A percentile compares a stretch with the other conserved stretches of the same genome.
These are phyloP conservation scores for Nannochloris sp. DNA, from an alignment of 139 green algal species.

Conservation along the genomic window DNA sequence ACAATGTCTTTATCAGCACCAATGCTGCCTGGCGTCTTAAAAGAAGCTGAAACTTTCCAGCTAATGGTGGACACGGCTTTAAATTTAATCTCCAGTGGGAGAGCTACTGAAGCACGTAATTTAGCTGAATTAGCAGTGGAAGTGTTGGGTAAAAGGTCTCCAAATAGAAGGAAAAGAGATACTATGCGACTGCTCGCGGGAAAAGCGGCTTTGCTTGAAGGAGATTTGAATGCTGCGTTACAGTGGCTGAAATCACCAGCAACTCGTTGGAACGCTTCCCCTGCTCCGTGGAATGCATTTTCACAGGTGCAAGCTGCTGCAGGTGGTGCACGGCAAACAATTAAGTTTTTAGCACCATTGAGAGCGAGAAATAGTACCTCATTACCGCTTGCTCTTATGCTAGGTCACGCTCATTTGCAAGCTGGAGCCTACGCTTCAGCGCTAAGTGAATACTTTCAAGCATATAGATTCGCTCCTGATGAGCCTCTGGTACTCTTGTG, in stretches of 20 bases:
- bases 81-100: not conserved
- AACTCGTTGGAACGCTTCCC: slow-evolving; percentile 31
- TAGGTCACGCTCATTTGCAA: slow-evolving; percentile 45
- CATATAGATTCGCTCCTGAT: slow-evolving; percentile 31
- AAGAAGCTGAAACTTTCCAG: not conserved
- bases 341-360: slow-evolving; percentile 29
- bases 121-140: not conserved
- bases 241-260: slow-evolving; percentile 9
- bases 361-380: slow-evolving; percentile 28
- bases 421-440: slow-evolving; percentile 30
- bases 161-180: slow-evolving; percentile 22
- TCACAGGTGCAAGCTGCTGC: slow-evolving; percentile 10
- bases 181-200: slow-evolving; percentile 26
- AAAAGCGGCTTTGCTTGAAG: slow-evolving; percentile 9
- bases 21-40: not conserved
- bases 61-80: not conserved
- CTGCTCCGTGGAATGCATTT: slow-evolving; percentile 50
- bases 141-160: not conserved
- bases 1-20: not conserved
- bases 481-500: slow-evolving; percentile 63
- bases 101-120: not conserved
- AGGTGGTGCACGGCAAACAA: slow-evolving; percentile 6
- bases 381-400: slow-evolving; percentile 40
- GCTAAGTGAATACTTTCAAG: slow-evolving; percentile 59
- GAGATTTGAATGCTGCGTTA: slow-evolving; percentile 12